Conservation (phyloP, 73 alveolate species). For the Uronychia binucleata region DNA sequence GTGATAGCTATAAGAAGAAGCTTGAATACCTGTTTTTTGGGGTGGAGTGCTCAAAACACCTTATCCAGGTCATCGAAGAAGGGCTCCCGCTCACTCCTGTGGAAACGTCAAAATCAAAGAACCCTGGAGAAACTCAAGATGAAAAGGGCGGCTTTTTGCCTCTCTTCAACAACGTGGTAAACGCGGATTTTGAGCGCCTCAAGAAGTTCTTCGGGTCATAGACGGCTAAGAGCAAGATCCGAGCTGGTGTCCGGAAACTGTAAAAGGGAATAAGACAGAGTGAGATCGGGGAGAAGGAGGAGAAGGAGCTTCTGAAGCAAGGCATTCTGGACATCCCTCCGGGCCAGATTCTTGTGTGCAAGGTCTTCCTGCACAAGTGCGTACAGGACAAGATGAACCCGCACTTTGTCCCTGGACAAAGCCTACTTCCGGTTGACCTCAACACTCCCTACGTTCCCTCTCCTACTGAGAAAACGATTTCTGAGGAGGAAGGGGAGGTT, state of each 20-base stretch:
- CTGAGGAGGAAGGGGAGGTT: too few species aligned
- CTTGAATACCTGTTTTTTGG: slow-evolving; percentile 87
- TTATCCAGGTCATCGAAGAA: background rate
- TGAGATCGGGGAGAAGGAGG: background rate
- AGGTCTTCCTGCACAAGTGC: background rate
- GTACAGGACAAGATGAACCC: background rate
- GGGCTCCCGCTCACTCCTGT: too few species aligned
- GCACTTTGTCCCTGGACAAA: background rate
- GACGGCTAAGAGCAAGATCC: background rate
- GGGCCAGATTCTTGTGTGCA: background rate
- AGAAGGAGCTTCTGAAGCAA: background rate
- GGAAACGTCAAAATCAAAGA: too few species aligned
- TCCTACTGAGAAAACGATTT: too few species aligned
- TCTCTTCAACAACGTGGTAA: background rate
- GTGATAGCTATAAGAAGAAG: slow-evolving; percentile 61
- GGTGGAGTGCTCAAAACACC: background rate
- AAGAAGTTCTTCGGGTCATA: background rate
- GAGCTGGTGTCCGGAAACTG: background rate
- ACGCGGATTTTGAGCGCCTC: background rate
- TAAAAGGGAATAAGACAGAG: background rate
- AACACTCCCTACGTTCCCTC: too few species aligned
- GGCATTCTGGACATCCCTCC: background rate
- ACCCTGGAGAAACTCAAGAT: too few species aligned
- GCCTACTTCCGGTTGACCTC: background rate
- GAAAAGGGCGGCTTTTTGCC: too few species aligned